These are phyloP conservation scores for Thyridium curvatum DNA, from an alignment of 2,329 filamentous ascomycete genomes.

Conservation along the genomic window DNA sequence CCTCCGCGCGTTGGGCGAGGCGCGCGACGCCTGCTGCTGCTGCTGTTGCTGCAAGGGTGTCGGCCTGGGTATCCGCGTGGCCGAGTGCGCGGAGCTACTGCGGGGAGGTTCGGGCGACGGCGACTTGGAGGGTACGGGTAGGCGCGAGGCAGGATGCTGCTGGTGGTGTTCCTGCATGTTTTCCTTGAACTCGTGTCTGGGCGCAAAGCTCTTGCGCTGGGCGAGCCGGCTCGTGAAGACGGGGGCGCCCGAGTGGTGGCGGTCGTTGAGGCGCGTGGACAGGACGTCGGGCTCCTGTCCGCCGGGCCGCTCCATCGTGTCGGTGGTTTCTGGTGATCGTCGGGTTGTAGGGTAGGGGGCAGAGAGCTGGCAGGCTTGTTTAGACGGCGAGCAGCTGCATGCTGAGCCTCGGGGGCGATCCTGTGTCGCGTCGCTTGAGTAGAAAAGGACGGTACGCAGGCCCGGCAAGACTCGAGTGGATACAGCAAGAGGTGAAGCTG, in stretches of 20 bases:
- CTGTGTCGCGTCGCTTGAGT: too few species aligned
- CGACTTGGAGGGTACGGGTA: conserved; percentile 15
- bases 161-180: conserved; percentile 1
- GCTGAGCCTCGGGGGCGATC: background rate
- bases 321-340: conserved; percentile 3
- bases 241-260: conserved; percentile 12
- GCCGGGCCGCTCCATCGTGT: conserved; percentile 18
- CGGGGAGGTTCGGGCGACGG: conserved; percentile 7
- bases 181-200: conserved; percentile 13
- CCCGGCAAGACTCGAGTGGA: too few species aligned
- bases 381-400: background rate
- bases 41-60: conserved; percentile 11
- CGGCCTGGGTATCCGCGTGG: conserved; percentile 22
- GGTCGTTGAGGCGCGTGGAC: conserved; percentile 14
- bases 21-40: conserved; percentile 7
- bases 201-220: conserved; percentile 24
- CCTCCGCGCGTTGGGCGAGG: conserved; percentile 15
- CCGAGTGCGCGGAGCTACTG: conserved; percentile 5
- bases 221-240: conserved; percentile 32
- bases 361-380: background rate
- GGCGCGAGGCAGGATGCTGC: conserved; percentile 5
- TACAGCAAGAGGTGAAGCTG: too few species aligned
- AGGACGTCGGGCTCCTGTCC: conserved; percentile 8
- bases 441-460: too few species aligned
- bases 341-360: background rate